phyloP scores from a whole-genome alignment of 2,329 filamentous ascomycete species.

The Zelopaecilomyces penicillatus region DNA sequence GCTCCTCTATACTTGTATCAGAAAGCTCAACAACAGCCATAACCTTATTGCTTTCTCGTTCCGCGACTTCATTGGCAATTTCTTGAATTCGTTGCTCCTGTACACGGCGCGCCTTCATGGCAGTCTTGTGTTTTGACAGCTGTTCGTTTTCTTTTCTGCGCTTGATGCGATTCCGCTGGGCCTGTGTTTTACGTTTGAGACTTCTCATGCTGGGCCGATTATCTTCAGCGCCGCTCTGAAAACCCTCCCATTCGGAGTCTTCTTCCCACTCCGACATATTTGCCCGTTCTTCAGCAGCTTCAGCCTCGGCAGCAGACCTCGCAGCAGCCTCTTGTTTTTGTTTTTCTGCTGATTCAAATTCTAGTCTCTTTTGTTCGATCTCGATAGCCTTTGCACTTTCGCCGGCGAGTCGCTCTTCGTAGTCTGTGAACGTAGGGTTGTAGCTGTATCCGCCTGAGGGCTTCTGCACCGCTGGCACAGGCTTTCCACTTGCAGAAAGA shows the following conservation, averaged over 20 bases:
- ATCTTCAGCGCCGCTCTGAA: conserved; percentile 74
- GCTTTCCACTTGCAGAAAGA: conserved; percentile 72
- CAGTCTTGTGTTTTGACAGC: conserved; percentile 63
- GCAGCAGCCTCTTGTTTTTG: conserved; percentile 60
- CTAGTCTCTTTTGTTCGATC: conserved; percentile 66
- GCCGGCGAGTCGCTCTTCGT: conserved; percentile 63
- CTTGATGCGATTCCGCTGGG: conserved; percentile 81
- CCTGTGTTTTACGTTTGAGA: conserved; percentile 75
- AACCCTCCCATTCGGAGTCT: conserved; percentile 85
- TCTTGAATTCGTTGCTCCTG: conserved; percentile 66
- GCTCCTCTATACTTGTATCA: conserved; percentile 47
- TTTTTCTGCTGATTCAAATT: conserved; percentile 57
- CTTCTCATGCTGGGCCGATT: conserved; percentile 54
- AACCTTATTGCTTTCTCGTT: conserved; percentile 44
- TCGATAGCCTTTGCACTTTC: conserved; percentile 75
- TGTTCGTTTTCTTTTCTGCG: conserved; percentile 82
- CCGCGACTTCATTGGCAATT: conserved; percentile 54
- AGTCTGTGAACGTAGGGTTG: conserved; percentile 83
- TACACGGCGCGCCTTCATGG: conserved; percentile 62
- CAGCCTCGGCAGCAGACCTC: conserved; percentile 62
- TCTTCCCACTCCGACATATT: conserved; percentile 68
- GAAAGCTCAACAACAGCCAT: conserved; percentile 31
- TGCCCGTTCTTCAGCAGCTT: conserved; percentile 60
- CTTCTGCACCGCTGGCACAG: conserved; percentile 66
- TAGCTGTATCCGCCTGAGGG: conserved; percentile 83